Conservation (phyloP, 2,329 filamentous ascomycete species). For the Claviceps maximensis region DNA sequence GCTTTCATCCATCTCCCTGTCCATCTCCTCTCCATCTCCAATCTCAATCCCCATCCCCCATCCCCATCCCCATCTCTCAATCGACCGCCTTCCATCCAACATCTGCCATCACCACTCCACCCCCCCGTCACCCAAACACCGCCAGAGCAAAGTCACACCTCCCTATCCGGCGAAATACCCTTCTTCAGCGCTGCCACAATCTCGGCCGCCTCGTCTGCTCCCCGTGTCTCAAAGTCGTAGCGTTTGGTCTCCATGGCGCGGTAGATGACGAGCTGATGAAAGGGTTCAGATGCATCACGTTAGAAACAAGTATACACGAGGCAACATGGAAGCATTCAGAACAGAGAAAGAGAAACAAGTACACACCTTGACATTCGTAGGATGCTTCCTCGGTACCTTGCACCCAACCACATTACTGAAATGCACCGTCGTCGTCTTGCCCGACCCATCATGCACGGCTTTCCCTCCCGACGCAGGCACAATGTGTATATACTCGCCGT, state of each 20-base stretch:
- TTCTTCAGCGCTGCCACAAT: constrained; percentile 70
- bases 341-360: neutral
- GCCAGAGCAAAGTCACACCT: constrained; percentile 20
- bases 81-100: neutral
- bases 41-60: too few species aligned
- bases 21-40: too few species aligned
- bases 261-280: constrained; percentile 54
- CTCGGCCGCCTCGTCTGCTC: constrained; percentile 57
- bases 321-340: neutral
- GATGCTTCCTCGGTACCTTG: constrained; percentile 68
- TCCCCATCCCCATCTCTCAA: too few species aligned
- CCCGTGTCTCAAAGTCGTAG: constrained; percentile 75
- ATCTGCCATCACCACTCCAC: too few species aligned
- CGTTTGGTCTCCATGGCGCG: constrained; percentile 64
- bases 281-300: constrained; percentile 2
- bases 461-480: constrained; percentile 59
- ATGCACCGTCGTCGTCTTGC: constrained; percentile 69
- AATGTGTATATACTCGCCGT: constrained; percentile 78
- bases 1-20: too few species aligned
- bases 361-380: constrained; percentile 63
- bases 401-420: constrained; percentile 73
- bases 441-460: constrained; percentile 46
- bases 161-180: constrained; percentile 54
- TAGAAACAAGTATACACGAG: neutral
- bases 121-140: too few species aligned